These are phyloP conservation scores for Sicyos baderoa DNA, from an alignment of 306 rosid species.

Conservation along the genomic window DNA sequence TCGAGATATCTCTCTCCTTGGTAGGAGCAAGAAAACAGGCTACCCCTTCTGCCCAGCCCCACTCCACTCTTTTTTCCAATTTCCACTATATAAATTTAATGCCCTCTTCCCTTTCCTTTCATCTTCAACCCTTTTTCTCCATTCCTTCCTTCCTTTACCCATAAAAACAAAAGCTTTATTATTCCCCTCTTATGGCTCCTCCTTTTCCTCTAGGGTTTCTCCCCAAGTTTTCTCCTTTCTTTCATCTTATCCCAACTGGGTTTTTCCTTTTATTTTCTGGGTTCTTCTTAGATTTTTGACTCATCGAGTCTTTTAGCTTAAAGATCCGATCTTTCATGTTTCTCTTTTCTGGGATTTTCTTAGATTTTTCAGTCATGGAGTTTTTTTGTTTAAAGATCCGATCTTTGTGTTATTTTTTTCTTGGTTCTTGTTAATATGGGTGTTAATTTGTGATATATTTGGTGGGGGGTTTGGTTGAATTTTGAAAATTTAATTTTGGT, in stretches of 20 bases:
- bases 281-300: not conserved
- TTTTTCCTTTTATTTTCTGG: not conserved
- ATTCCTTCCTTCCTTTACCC: too few relatives aligned
- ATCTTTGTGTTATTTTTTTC: not conserved
- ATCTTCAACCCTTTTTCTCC: not conserved
- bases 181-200: not conserved
- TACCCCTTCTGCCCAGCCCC: constrained; percentile 21
- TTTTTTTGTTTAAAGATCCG: too few relatives aligned
- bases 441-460: not conserved
- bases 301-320: too few relatives aligned
- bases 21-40: constrained; percentile 19
- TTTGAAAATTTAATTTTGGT: not conserved
- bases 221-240: not conserved
- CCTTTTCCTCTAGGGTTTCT: not conserved
- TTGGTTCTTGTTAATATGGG: not conserved
- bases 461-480: too few relatives aligned
- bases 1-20: constrained; percentile 27
- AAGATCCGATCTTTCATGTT: not conserved
- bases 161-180: too few relatives aligned
- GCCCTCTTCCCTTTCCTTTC: not conserved
- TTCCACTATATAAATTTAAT: constrained; percentile 19
- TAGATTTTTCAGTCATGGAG: too few relatives aligned
- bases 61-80: constrained; percentile 4
- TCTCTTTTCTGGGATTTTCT: too few relatives aligned
- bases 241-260: not conserved